Conservation (phyloP, 352 stramenopile species). For the Globisporangium paroecandrum region DNA sequence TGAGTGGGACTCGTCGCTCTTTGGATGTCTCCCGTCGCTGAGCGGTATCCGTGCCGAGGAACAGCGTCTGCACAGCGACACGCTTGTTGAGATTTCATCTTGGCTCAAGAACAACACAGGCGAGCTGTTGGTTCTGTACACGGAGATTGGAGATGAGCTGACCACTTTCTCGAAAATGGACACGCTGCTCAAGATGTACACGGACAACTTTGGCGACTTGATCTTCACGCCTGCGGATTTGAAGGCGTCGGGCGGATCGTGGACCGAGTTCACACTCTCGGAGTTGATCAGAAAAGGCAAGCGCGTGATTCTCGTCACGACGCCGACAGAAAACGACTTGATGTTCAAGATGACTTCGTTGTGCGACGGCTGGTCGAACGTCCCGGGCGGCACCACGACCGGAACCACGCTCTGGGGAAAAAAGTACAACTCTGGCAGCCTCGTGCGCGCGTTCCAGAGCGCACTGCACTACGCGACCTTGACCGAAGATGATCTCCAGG, state of each 20-base stretch:
- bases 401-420: constrained; percentile 35
- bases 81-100: constrained; percentile 49
- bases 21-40: constrained; percentile 77
- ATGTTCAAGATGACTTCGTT: constrained; percentile 55
- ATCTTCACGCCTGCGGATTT: constrained; percentile 50
- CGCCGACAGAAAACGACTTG: constrained; percentile 39
- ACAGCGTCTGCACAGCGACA: constrained; percentile 43
- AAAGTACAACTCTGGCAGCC: constrained; percentile 38
- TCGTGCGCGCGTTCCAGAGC: constrained; percentile 51
- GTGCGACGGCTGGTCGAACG: constrained; percentile 42
- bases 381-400: constrained; percentile 28
- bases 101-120: constrained; percentile 54
- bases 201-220: constrained; percentile 39
- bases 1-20: constrained; percentile 53
- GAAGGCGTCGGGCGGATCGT: constrained; percentile 29
- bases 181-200: constrained; percentile 49
- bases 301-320: constrained; percentile 48
- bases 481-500: constrained; percentile 28
- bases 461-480: constrained; percentile 51
- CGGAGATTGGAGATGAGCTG: constrained; percentile 49
- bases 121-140: constrained; percentile 57
- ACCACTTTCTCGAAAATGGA: constrained; percentile 37
- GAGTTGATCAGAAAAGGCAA: constrained; percentile 47
- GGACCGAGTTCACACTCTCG: constrained; percentile 45
- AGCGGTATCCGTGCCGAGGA: constrained; percentile 75